A percentile compares a stretch with the other conserved stretches of the same genome.
These are phyloP conservation scores for Rhododendron vialii DNA, from an alignment of 148 eudicot species.

Conservation along the genomic window DNA sequence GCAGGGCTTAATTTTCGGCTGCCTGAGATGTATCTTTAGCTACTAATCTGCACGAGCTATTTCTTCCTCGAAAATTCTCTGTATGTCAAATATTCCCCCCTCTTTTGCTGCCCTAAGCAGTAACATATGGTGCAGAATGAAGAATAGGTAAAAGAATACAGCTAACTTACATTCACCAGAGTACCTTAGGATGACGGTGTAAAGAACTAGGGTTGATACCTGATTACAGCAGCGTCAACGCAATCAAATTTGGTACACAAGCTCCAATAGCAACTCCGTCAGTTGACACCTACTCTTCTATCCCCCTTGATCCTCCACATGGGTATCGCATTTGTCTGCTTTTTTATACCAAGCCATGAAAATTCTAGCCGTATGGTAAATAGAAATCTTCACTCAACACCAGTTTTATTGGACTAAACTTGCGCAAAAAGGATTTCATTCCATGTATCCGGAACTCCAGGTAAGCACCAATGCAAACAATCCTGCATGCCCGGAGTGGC, in stretches of 20 bases:
- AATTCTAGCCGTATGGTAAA: background rate
- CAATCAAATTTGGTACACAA: background rate
- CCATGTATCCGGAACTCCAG: constrained; percentile 71
- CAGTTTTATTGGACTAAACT: constrained; percentile 11
- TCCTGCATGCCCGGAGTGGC: constrained; percentile 42
- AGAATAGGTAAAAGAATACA: background rate
- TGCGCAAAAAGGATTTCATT: constrained; percentile 57
- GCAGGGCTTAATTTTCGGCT: background rate
- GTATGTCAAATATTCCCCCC: background rate
- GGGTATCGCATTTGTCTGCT: background rate
- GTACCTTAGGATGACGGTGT: background rate
- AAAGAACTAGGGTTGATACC: background rate
- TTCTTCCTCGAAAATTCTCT: background rate
- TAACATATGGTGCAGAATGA: background rate
- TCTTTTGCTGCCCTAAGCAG: background rate
- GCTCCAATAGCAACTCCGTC: background rate
- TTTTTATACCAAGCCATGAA: background rate
- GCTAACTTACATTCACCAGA: background rate
- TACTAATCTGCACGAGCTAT: background rate
- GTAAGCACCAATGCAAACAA: constrained; percentile 74
- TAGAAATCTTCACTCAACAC: background rate
- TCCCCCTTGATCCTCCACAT: background rate
- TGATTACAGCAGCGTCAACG: background rate
- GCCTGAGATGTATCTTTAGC: background rate
- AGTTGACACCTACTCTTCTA: too few species aligned